Percentiles rank a stretch among this genome's conserved stretches.
These are phyloP conservation scores for Sporothrix humicola DNA, from an alignment of 2,329 filamentous ascomycete genomes.

Conservation along the genomic window DNA sequence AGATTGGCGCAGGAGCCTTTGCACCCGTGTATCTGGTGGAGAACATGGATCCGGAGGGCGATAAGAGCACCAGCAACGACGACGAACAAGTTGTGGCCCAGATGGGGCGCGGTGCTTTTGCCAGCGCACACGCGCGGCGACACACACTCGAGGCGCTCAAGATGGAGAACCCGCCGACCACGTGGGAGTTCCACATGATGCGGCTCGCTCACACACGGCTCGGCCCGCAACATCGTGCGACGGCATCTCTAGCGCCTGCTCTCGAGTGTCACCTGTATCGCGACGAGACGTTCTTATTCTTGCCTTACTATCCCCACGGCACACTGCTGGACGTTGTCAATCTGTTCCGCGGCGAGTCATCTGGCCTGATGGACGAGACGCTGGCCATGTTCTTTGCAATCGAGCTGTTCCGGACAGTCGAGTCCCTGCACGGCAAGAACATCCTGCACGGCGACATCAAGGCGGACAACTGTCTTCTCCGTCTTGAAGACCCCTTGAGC, in stretches of 20 bases:
- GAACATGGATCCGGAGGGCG: constrained; percentile 61
- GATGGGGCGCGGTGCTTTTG: constrained; percentile 67
- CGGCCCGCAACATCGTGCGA: constrained; percentile 70
- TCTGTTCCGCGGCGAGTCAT: constrained; percentile 72
- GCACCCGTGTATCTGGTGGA: constrained; percentile 94
- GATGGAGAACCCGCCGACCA: constrained; percentile 85
- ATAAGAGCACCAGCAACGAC: constrained; percentile 53
- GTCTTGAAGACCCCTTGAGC: constrained; percentile 69
- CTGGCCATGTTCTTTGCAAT: constrained; percentile 95
- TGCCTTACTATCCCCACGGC: constrained; percentile 87
- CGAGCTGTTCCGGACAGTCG: constrained; percentile 87
- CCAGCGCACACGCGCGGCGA: constrained; percentile 58
- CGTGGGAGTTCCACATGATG: constrained; percentile 98
- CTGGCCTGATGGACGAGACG: constrained; percentile 83
- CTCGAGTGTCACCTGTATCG: constrained; percentile 92
- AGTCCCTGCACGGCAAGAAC: constrained; percentile 78
- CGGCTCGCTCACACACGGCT: constrained; percentile 79
- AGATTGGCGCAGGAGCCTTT: constrained; percentile 92
- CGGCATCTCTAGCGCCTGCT: constrained; percentile 78
- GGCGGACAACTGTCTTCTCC: constrained; percentile 90
- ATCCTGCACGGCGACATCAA: constrained; percentile 95
- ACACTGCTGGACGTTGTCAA: constrained; percentile 96
- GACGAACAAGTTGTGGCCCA: constrained; percentile 43
- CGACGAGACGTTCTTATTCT: constrained; percentile 86
- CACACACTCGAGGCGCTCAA: constrained; percentile 81